Evolutionary conservation across 768 basidiomycete genomes (phyloP).

Genomic region (Paxillus rubicundulus): DNA sequence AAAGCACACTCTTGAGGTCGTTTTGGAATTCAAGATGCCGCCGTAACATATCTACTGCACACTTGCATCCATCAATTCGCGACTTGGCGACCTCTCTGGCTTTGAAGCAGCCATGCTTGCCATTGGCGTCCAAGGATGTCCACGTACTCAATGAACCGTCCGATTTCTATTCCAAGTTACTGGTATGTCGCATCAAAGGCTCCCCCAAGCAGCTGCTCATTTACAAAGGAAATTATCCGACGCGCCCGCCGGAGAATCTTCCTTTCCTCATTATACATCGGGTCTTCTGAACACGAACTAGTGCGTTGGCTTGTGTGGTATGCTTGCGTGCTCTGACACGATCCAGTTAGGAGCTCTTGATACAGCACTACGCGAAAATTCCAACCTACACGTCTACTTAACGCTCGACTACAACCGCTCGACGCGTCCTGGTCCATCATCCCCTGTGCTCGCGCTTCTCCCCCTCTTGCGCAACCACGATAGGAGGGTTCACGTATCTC

Average conservation of each 20-base stretch:
- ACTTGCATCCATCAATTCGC: slow-evolving; percentile 35
- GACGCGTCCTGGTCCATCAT: slow-evolving; percentile 67
- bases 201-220: neutral
- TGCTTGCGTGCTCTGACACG: neutral
- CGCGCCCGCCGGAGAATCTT: slow-evolving; percentile 80
- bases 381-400: slow-evolving; percentile 63
- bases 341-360: slow-evolving; percentile 72
- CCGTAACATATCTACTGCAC: slow-evolving; percentile 29
- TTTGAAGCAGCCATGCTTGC: slow-evolving; percentile 47
- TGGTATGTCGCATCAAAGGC: slow-evolving; percentile 43
- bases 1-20: slow-evolving; percentile 1
- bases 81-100: slow-evolving; percentile 38
- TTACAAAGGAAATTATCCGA: slow-evolving; percentile 64
- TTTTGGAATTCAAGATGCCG: slow-evolving; percentile 21
- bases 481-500: slow-evolving; percentile 66
- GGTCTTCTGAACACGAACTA: slow-evolving; percentile 72
- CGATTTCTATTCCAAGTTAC: slow-evolving; percentile 52
- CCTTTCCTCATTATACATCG: slow-evolving; percentile 88
- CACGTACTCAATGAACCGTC: slow-evolving; percentile 54
- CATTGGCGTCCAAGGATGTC: slow-evolving; percentile 45
- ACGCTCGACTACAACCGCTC: slow-evolving; percentile 81
- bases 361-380: slow-evolving; percentile 54
- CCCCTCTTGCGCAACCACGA: slow-evolving; percentile 75
- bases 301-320: slow-evolving; percentile 44
- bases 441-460: slow-evolving; percentile 64